These are phyloP conservation scores for Fusarium stilboides DNA, from an alignment of 2,329 filamentous ascomycete genomes.

Conservation along the genomic window DNA sequence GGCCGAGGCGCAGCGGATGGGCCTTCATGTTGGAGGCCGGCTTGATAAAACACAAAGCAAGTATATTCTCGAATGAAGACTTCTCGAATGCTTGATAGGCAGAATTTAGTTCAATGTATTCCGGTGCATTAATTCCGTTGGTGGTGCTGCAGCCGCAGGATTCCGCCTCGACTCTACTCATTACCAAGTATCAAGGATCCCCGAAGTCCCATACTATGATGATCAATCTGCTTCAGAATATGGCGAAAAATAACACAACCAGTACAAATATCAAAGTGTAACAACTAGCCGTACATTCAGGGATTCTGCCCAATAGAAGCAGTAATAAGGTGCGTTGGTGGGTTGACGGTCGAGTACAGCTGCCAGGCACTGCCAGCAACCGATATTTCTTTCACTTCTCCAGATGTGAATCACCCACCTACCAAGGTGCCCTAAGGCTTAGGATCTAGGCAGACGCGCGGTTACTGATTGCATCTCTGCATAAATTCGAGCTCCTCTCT, in stretches of 20 bases:
- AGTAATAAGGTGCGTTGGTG: not conserved
- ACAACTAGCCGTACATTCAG: too few relatives aligned
- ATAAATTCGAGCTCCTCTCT: not conserved
- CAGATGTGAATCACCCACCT: not conserved
- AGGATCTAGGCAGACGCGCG: not conserved
- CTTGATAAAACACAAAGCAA: not conserved
- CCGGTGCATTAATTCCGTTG: too few relatives aligned
- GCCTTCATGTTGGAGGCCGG: not conserved
- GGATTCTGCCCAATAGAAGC: too few relatives aligned
- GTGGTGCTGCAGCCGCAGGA: too few relatives aligned
- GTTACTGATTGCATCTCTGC: not conserved
- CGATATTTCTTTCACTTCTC: not conserved
- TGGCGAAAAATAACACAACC: too few relatives aligned
- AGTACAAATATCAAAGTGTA: too few relatives aligned
- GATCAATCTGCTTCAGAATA: too few relatives aligned
- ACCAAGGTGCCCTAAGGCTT: not conserved
- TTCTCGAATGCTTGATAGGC: not conserved
- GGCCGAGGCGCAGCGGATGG: slow-evolving; percentile 15
- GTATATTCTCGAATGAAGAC: too few relatives aligned
- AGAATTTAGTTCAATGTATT: not conserved
- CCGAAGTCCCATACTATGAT: too few relatives aligned
- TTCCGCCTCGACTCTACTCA: too few relatives aligned
- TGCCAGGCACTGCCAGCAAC: slow-evolving; percentile 13
- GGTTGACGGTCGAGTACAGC: not conserved
- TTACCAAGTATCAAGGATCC: too few relatives aligned